phyloP scores from a whole-genome alignment of 495 filamentous ascomycete genomes.

The Lasiosphaeria hispida region DNA sequence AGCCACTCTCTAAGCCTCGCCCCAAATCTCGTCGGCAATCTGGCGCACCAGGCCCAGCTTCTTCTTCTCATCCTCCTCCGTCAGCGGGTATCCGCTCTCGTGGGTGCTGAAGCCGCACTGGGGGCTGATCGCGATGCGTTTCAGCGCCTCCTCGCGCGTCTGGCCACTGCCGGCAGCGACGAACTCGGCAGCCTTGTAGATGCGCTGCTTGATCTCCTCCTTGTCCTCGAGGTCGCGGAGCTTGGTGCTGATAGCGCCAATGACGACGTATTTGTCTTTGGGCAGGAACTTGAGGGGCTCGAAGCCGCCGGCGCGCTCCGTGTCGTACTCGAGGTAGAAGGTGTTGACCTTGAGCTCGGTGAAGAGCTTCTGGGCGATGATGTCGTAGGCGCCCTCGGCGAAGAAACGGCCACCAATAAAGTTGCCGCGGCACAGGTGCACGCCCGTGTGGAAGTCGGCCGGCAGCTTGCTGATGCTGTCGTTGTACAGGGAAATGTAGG shows the following conservation, averaged over 20 bases:
- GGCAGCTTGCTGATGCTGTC: conserved; percentile 62
- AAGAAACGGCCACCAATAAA: conserved; percentile 77
- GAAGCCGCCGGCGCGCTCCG: conserved; percentile 69
- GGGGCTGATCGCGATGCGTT: conserved; percentile 67
- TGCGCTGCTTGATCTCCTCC: conserved; percentile 66
- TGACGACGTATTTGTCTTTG: conserved; percentile 69
- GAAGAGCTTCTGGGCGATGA: conserved; percentile 78
- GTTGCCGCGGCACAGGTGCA: conserved; percentile 80
- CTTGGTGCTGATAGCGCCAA: conserved; percentile 74
- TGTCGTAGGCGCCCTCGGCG: conserved; percentile 76
- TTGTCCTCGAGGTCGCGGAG: conserved; percentile 70
- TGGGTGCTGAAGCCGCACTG: conserved; percentile 82
- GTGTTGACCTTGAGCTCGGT: conserved; percentile 70
- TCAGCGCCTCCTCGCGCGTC: conserved; percentile 61
- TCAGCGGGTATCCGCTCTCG: conserved; percentile 63
- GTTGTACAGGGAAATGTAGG: conserved; percentile 77
- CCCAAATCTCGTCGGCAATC: conserved; percentile 69
- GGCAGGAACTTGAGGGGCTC: conserved; percentile 73
- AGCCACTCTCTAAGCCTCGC: conserved; percentile 47
- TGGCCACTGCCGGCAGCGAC: conserved; percentile 67
- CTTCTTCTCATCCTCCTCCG: conserved; percentile 64
- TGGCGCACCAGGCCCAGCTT: conserved; percentile 66
- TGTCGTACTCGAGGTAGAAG: conserved; percentile 85
- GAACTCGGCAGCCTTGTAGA: conserved; percentile 65
- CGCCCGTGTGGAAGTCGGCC: conserved; percentile 69